Evolutionary conservation across 176 grass and related monocot genomes (phyloP).

Genomic region (Aegilops umbellulata): DNA sequence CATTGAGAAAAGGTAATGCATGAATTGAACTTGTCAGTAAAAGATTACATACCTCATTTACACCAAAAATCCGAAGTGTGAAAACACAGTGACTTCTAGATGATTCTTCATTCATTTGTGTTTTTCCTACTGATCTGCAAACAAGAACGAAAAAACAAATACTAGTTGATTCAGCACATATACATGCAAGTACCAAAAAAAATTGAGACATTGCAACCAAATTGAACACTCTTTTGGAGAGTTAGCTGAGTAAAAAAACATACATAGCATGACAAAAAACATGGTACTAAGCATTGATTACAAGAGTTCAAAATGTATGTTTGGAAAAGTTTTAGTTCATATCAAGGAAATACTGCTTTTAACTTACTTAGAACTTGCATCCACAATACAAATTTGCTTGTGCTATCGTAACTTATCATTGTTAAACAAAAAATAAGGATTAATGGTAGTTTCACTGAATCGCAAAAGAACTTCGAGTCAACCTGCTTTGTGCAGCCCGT

Average conservation of each 20-base stretch:
- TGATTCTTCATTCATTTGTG: slow-evolving; percentile 92
- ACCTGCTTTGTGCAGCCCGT: slow-evolving; percentile 89
- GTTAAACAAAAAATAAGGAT: background rate
- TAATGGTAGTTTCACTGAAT: background rate
- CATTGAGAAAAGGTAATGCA: background rate
- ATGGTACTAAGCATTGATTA: background rate
- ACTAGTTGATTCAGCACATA: background rate
- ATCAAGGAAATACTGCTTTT: background rate
- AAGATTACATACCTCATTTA: slow-evolving; percentile 65
- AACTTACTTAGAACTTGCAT: background rate
- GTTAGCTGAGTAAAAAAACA: background rate
- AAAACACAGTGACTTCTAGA: slow-evolving; percentile 97
- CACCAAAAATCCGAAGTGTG: slow-evolving; percentile 73
- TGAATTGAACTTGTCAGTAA: background rate
- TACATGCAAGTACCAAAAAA: background rate
- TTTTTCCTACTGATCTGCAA: slow-evolving; percentile 76
- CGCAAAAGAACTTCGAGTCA: background rate
- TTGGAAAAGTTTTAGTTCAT: background rate
- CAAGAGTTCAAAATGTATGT: background rate
- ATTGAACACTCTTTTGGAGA: background rate
- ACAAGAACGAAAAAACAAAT: background rate
- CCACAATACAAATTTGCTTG: background rate
- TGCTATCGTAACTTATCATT: background rate
- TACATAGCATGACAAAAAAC: background rate
- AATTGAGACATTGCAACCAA: background rate